phyloP scores from a whole-genome alignment of 257 asterid species.

The Petrea volubilis region DNA sequence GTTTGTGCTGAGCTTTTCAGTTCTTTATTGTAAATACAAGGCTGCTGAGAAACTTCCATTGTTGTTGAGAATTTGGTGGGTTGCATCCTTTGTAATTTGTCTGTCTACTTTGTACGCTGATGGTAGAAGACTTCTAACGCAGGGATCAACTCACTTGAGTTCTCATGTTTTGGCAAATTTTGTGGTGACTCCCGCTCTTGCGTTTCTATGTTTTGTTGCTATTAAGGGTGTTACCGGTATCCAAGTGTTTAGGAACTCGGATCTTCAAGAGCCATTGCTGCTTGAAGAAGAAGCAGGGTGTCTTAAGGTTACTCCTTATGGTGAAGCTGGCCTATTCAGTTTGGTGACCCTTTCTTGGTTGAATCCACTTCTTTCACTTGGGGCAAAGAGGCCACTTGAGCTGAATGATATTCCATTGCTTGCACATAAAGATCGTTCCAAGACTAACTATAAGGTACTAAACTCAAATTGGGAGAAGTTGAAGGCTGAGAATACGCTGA shows the following conservation, averaged over 20 bases:
- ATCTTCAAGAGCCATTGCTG: conserved; percentile 58
- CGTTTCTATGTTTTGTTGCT: conserved; percentile 71
- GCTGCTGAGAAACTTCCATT: conserved; percentile 52
- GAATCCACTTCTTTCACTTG: conserved; percentile 87
- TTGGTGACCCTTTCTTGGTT: conserved; percentile 91
- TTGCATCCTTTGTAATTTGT: conserved; percentile 60
- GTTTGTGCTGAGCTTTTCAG: conserved; percentile 71
- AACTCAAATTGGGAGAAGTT: conserved; percentile 85
- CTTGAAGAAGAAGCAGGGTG: conserved; percentile 88
- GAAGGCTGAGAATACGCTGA: conserved; percentile 59
- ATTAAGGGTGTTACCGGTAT: conserved; percentile 71
- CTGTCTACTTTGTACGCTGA: conserved; percentile 61
- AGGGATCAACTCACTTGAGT: conserved; percentile 57
- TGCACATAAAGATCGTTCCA: conserved; percentile 84
- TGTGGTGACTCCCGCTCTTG: conserved; percentile 63
- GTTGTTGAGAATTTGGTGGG: conserved; percentile 85
- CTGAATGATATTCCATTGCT: conserved; percentile 87
- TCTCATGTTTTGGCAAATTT: conserved; percentile 77
- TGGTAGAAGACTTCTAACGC: conserved; percentile 49
- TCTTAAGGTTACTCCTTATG: conserved; percentile 85
- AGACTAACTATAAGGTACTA: conserved; percentile 70
- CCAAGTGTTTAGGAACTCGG: conserved; percentile 52
- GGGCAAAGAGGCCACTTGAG: conserved; percentile 96
- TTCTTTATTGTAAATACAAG: conserved; percentile 56
- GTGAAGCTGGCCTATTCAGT: conserved; percentile 87